Evolutionary conservation across 2,329 filamentous ascomycete genomes (phyloP).

Genomic region (Diaporthe ilicicola): DNA sequence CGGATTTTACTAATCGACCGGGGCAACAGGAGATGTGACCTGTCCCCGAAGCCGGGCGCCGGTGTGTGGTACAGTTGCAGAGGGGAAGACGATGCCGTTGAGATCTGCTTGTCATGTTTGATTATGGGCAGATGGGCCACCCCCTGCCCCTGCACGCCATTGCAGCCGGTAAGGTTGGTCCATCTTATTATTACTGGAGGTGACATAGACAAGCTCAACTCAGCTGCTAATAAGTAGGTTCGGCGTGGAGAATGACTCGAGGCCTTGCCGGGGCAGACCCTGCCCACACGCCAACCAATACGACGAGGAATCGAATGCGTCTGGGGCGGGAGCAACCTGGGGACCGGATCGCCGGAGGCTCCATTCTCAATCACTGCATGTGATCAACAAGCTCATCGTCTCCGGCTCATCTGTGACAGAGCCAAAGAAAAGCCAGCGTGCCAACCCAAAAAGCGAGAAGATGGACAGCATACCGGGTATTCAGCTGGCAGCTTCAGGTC

Average conservation of each 20-base stretch:
- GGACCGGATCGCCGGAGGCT: not conserved
- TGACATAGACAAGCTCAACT: not conserved
- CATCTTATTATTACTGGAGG: no score
- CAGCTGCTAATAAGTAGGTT: not conserved
- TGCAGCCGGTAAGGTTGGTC: not conserved
- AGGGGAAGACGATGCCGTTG: not conserved
- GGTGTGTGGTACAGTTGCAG: not conserved
- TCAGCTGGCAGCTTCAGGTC: slow-evolving; percentile 22
- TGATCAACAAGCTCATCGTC: not conserved
- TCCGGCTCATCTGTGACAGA: not conserved
- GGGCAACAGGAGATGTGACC: not conserved
- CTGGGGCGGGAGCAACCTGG: not conserved
- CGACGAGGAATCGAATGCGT: not conserved
- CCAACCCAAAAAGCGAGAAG: not conserved
- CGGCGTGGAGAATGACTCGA: slow-evolving; percentile 18
- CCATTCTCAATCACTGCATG: not conserved
- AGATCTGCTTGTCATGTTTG: not conserved
- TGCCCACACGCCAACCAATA: not conserved
- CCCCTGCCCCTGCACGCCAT: not conserved
- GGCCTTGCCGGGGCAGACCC: not conserved
- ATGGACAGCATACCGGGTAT: slow-evolving; percentile 21
- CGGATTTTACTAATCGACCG: not conserved
- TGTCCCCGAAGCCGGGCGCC: not conserved
- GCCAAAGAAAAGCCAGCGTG: not conserved
- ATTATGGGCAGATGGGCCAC: not conserved